Evolutionary conservation across 2,329 filamentous ascomycete species (phyloP), one percentile per base, ranked within the genome.

Genomic region (Verruconis gallopava): DNA sequence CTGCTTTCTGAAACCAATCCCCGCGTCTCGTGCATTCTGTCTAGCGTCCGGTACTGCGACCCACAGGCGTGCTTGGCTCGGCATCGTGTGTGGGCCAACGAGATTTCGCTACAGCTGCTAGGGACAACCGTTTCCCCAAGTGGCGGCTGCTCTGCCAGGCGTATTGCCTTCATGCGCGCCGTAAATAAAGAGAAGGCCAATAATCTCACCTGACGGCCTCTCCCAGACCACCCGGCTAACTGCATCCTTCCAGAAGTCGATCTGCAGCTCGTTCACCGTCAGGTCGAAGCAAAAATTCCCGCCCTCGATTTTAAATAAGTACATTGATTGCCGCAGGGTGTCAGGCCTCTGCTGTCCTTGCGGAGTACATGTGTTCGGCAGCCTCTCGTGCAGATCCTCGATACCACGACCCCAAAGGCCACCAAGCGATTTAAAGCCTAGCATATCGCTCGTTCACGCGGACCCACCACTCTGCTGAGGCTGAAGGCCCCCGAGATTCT

Each of bases 191-290:
- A 5, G 4, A 15, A 19, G 25, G 6, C 38, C 38, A 33, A 40
- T 34, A 22, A 19, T 9, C 17, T 5, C 25, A 5, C 21, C 21
- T 14, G 22, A 32, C 21, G 9, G 15, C 38, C 11, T 32, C 25
- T 14, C 25, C 21, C 38, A 15, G 12, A 30, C 25, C 14, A 22
- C 21, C 15, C n/a, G 20, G 12, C 9, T 30, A n/a, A 13, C 11
- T 5, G 30, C 5, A 9, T 9, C n/a, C 25, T 34, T 21, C 21
- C 38, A 11, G 15, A 18, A 33, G 33, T 4, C 21, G 25, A 40
- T 40, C 38, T 33, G 38, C 38, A 40, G n/a, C 38, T 17, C 38
- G 9, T 40, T 28, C 38, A 40, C 38, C 38, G 38, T 33, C 38
- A 30, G 9, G 5, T 18, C 21, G 17, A 30, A n/a, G 25, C 6